Evolutionary conservation across 441 rosid species (phyloP), one percentile per base, ranked within the genome.

Genomic region (Arabidopsis hybrid): DNA sequence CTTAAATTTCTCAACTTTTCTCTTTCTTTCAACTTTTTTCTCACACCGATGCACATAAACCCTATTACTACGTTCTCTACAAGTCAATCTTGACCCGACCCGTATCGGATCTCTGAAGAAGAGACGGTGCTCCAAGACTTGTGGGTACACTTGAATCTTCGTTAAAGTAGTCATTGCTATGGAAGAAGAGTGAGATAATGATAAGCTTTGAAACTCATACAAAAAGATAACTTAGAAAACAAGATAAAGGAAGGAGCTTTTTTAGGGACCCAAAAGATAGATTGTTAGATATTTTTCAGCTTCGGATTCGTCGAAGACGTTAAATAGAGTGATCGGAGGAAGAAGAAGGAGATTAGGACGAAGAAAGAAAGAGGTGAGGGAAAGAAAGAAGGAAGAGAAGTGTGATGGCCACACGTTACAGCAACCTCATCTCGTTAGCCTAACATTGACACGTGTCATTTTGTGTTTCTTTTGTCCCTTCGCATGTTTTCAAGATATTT

Each of bases 351-450:
- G 59, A 64, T 71, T 69, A 75, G 80, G 53, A 71, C 60, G 70
- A 13, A 2, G 50, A 45, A 35, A 52, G 65, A 47, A n/a, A 9
- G 56, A 74, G 11, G 79, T 69, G 66, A 17, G 29, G 43, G 47
- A 39, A 60, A 21, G 72, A 52, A 51, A 60, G 71, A 60, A 73
- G 83, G 43, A 62, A 76, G 82, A 60, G 83, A 55, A 83, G 65
- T 83, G 96, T 91, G 98, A 86, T 78, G 95, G 82, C 97, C 98
- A 90, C 96, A 90, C 92, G 97, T 88, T 93, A 73, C 72, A 73
- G 96, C 82, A 85, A 90, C 85, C 93, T 85, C 83, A 88, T 94
- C 97, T 78, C 39, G 18, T 53, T 65, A 70, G 69, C 49, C 21
- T 17, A 77, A 26, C 1, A 0, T 1, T 43, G 81, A 85, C 93